phyloP scores from a whole-genome alignment of 2,329 filamentous ascomycete genomes.

The Talaromyces sp. region DNA sequence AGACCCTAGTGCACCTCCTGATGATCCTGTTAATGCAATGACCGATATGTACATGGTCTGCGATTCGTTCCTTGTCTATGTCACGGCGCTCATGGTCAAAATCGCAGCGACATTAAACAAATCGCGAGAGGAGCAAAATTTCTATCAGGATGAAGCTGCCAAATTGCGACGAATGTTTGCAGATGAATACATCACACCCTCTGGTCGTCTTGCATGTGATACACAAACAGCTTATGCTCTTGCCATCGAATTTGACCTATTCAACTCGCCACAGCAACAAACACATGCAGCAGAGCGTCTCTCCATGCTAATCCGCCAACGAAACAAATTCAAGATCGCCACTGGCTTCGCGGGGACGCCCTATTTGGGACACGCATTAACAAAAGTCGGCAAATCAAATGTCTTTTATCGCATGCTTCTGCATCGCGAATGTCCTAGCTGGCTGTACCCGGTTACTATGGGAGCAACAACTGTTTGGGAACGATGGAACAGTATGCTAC shows the following conservation, averaged over 20 bases:
- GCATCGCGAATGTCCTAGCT: conserved; percentile 34
- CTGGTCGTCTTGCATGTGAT: conserved; percentile 27
- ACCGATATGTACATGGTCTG: conserved; percentile 31
- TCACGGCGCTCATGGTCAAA: conserved; percentile 28
- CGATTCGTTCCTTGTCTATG: conserved; percentile 35
- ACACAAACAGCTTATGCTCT: conserved; percentile 32
- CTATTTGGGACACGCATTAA: conserved; percentile 30
- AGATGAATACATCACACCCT: conserved; percentile 25
- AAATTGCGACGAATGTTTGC: conserved; percentile 26
- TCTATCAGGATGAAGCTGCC: conserved; percentile 10
- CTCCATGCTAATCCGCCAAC: conserved; percentile 23
- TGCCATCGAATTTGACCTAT: conserved; percentile 29
- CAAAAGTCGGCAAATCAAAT: conserved; percentile 23
- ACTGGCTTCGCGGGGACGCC: conserved; percentile 33
- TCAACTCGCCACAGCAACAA: conserved; percentile 6
- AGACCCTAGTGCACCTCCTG: conserved; percentile 34
- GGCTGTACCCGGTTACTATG: conserved; percentile 41
- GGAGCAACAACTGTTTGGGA: conserved; percentile 43
- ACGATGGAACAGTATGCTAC: conserved; percentile 40
- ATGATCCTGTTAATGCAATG: conserved; percentile 28
- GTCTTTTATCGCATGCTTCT: conserved; percentile 44
- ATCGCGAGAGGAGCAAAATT: neutral
- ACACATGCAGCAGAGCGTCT: conserved; percentile 10
- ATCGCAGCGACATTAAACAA: conserved; percentile 21
- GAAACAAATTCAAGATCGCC: conserved; percentile 27